phyloP scores from a whole-genome alignment of 805 yeast genomes.

The Danielia oregonensis region DNA sequence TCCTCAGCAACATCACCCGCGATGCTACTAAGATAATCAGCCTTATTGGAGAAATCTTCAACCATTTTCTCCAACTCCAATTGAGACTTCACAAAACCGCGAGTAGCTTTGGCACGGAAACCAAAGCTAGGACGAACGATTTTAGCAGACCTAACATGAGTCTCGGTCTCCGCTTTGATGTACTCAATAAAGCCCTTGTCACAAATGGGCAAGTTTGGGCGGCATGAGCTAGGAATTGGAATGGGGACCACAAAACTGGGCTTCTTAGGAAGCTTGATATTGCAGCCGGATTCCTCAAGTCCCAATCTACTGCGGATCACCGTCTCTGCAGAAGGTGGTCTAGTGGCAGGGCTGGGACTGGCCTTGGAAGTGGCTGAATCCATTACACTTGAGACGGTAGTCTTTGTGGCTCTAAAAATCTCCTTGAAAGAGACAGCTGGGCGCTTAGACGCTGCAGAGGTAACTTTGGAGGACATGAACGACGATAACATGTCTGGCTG shows the following conservation, averaged over 20 bases:
- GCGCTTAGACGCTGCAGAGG: no score
- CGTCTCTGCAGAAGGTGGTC: no score
- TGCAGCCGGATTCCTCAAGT: neutral
- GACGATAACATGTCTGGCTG: no score
- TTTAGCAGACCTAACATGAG: no score
- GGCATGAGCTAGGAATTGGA: neutral
- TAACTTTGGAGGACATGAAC: no score
- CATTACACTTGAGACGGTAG: no score
- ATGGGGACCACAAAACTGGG: neutral
- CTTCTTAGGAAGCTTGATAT: neutral
- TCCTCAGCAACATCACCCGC: neutral
- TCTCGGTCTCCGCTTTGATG: neutral
- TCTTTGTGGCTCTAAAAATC: no score
- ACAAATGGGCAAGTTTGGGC: neutral
- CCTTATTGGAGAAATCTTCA: no score
- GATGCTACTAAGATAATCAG: no score
- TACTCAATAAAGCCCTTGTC: neutral
- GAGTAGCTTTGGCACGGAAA: neutral
- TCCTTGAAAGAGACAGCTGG: no score
- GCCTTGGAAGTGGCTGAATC: neutral
- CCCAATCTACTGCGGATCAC: no score
- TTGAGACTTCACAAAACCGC: neutral
- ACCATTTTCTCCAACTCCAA: neutral
- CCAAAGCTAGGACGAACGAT: neutral
- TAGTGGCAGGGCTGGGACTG: neutral